Percentiles rank a stretch among this genome's conserved stretches.
Conservation (phyloP, 306 rosid species). For the Rosa multiflora region DNA sequence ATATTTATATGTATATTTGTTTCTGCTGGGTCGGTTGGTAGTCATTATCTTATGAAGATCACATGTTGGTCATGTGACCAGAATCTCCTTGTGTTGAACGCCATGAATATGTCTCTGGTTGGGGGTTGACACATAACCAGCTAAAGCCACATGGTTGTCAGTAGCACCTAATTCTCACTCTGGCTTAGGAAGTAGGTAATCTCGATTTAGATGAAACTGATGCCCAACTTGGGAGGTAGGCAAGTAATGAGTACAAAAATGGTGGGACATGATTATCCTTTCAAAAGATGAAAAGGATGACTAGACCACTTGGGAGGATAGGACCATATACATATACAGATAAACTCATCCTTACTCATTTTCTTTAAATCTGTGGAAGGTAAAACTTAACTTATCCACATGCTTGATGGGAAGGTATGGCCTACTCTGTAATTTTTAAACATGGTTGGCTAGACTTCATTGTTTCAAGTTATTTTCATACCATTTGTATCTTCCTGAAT, state of each 20-base stretch:
- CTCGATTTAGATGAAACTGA: conserved; percentile 4
- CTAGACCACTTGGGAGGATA: background rate
- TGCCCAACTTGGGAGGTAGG: conserved; percentile 20
- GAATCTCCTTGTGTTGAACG: conserved; percentile 1
- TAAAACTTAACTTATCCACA: background rate
- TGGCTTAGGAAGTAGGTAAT: background rate
- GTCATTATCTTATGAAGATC: conserved; percentile 8
- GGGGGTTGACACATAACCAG: conserved; percentile 5
- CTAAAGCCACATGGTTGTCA: conserved; percentile 20
- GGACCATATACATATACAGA: background rate
- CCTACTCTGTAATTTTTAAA: background rate
- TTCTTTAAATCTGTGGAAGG: background rate
- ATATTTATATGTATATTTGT: background rate
- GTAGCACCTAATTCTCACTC: conserved; percentile 5
- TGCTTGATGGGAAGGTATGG: background rate
- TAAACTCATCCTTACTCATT: background rate
- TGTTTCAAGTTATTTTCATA: background rate
- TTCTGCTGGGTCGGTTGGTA: conserved; percentile 3
- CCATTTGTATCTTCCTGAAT: background rate
- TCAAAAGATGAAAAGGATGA: conserved; percentile 1
- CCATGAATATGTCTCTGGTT: background rate
- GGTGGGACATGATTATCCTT: conserved; percentile 22
- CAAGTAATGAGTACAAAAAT: background rate
- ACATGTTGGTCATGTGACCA: conserved; percentile 22
- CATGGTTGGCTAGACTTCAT: background rate